phyloP scores from a whole-genome alignment of 2,329 filamentous ascomycete species.

The Arthrobotrys musiformis region DNA sequence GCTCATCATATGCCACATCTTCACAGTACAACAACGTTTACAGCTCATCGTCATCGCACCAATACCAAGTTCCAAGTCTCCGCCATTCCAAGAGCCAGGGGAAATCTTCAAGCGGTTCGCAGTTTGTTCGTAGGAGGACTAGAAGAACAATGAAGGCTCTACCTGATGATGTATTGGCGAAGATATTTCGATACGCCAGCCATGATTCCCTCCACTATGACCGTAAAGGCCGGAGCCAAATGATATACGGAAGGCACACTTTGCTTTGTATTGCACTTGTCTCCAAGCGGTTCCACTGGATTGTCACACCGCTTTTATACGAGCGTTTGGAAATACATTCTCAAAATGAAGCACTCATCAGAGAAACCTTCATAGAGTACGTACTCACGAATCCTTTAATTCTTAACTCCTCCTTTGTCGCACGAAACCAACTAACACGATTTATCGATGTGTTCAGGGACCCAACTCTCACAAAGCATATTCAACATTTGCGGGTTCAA shows the following conservation, averaged over 20 bases:
- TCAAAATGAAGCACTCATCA: conserved; percentile 53
- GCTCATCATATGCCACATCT: conserved; percentile 33
- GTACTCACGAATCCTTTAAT: not conserved
- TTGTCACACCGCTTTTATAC: conserved; percentile 50
- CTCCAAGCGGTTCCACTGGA: conserved; percentile 48
- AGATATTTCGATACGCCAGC: conserved; percentile 53
- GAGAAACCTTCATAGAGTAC: conserved; percentile 46
- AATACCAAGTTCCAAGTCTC: conserved; percentile 44
- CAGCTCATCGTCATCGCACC: conserved; percentile 32
- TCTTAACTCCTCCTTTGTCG: not conserved
- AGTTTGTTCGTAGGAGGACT: conserved; percentile 47
- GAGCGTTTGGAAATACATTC: conserved; percentile 48
- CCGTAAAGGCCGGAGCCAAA: conserved; percentile 37
- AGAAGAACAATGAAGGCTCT: conserved; percentile 50
- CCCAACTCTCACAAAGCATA: conserved; percentile 48
- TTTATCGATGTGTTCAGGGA: conserved; percentile 21
- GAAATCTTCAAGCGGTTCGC: conserved; percentile 51
- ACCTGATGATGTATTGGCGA: conserved; percentile 51
- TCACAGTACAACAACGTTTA: conserved; percentile 31
- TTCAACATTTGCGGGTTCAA: conserved; percentile 48
- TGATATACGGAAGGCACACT: conserved; percentile 34
- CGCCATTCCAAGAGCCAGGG: conserved; percentile 52
- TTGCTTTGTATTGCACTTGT: conserved; percentile 42
- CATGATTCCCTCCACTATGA: conserved; percentile 39
- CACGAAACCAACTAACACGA: conserved; percentile 22